Evolutionary conservation across 768 basidiomycete genomes (phyloP).

Genomic region (Macrocybe gigantea): DNA sequence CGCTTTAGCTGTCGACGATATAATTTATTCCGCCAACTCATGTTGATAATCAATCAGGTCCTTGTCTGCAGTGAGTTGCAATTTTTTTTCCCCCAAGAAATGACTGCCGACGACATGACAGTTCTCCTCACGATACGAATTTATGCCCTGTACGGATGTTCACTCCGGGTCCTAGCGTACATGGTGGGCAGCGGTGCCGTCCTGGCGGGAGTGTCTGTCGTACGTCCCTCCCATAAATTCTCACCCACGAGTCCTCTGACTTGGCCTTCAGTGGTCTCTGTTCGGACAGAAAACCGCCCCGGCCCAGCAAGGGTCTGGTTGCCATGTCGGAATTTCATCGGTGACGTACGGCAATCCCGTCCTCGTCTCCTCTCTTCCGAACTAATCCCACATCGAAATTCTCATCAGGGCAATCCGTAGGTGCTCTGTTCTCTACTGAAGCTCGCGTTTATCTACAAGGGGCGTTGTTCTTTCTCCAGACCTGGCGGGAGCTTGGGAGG

Average conservation of each 20-base stretch:
- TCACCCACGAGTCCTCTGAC: background rate
- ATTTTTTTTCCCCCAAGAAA: background rate
- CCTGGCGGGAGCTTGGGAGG: constrained; percentile 41
- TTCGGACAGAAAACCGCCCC: constrained; percentile 28
- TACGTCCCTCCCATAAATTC: constrained; percentile 17
- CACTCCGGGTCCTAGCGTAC: constrained; percentile 26
- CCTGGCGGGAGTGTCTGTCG: constrained; percentile 26
- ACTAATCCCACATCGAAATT: background rate
- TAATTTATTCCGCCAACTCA: constrained; percentile 31
- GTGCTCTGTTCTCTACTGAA: background rate
- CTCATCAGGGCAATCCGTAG: constrained; percentile 12
- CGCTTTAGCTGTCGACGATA: constrained; percentile 32
- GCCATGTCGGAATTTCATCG: constrained; percentile 25
- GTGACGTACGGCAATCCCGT: constrained; percentile 20
- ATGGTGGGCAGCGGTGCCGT: constrained; percentile 26
- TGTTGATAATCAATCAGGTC: constrained; percentile 38
- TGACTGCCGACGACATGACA: constrained; percentile 8
- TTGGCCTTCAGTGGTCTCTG: constrained; percentile 34
- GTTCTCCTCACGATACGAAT: constrained; percentile 42
- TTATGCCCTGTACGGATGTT: constrained; percentile 42
- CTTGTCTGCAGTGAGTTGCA: constrained; percentile 36
- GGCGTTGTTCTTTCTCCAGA: constrained; percentile 12
- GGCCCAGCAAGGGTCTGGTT: constrained; percentile 21
- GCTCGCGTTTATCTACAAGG: too few species aligned
- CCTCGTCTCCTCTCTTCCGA: background rate